Evolutionary conservation across 192 early-diverging fungal species (phyloP).

Genomic region (Gamsiella multidivaricata): DNA sequence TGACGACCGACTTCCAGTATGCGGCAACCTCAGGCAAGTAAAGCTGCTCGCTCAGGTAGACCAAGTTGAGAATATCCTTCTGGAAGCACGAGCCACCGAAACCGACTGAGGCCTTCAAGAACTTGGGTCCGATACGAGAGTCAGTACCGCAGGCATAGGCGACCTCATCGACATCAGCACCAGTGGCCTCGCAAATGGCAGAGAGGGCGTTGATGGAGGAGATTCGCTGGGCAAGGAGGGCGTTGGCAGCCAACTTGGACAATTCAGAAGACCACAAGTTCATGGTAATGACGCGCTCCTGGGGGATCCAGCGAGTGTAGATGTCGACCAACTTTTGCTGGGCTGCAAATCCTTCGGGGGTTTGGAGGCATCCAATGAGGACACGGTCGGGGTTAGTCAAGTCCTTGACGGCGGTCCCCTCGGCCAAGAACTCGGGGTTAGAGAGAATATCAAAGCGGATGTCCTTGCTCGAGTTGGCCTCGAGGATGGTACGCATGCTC

Average conservation of each 20-base stretch:
- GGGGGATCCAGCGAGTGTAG: constrained; percentile 90
- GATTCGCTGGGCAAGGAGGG: constrained; percentile 93
- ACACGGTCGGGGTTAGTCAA: constrained; percentile 90
- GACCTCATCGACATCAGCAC: constrained; percentile 91
- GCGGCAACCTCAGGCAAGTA: constrained; percentile 90
- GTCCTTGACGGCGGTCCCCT: constrained; percentile 90
- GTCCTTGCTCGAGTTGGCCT: constrained; percentile 73
- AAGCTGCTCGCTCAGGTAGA: constrained; percentile 86
- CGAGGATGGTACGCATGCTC: constrained; percentile 85
- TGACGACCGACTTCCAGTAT: constrained; percentile 93
- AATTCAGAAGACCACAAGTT: constrained; percentile 96
- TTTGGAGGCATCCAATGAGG: constrained; percentile 85
- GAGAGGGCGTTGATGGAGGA: constrained; percentile 91
- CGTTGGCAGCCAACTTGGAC: constrained; percentile 94
- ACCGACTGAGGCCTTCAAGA: constrained; percentile 90
- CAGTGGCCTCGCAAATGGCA: constrained; percentile 92
- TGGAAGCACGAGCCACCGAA: constrained; percentile 97
- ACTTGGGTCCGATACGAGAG: constrained; percentile 87
- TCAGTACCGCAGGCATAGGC: constrained; percentile 91
- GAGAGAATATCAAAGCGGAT: constrained; percentile 89
- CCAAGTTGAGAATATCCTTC: constrained; percentile 93
- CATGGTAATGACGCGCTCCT: constrained; percentile 88
- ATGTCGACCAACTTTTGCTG: constrained; percentile 79
- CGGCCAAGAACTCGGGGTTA: constrained; percentile 96
- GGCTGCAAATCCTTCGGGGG: constrained; percentile 76